Conservation (phyloP, 2,329 filamentous ascomycete species). For the Chaetothyriales sp. region DNA sequence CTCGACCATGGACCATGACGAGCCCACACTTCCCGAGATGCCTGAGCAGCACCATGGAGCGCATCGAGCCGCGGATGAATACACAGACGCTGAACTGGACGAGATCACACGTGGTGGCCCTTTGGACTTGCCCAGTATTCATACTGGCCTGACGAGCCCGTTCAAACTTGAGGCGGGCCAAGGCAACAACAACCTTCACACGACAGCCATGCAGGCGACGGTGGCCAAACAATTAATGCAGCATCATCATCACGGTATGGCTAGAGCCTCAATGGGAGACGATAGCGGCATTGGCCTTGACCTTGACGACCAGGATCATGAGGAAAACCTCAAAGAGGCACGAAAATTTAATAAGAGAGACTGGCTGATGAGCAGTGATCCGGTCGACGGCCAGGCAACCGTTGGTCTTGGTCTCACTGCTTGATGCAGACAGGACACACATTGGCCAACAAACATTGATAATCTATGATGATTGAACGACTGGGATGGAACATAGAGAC, state of each 20-base stretch:
- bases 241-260: neutral
- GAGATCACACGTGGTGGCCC: slow-evolving; percentile 14
- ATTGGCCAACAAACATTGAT: neutral
- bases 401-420: neutral
- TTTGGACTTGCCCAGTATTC: slow-evolving; percentile 15
- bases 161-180: slow-evolving; percentile 6
- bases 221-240: neutral
- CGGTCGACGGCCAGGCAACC: slow-evolving; percentile 8
- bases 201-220: neutral
- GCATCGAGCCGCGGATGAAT: slow-evolving; percentile 6
- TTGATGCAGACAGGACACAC: neutral
- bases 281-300: slow-evolving; percentile 17
- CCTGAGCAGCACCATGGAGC: neutral
- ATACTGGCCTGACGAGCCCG: slow-evolving; percentile 14
- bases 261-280: slow-evolving; percentile 3
- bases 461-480: neutral
- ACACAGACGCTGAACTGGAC: slow-evolving; percentile 15
- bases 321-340: slow-evolving; percentile 15
- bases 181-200: slow-evolving; percentile 2
- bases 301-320: slow-evolving; percentile 47
- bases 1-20: neutral
- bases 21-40: neutral
- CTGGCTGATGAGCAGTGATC: slow-evolving; percentile 18
- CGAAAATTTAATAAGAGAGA: slow-evolving; percentile 17
- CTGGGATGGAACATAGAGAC: neutral